Evolutionary conservation across 192 early-diverging fungal species (phyloP).

Genomic region (Entophlyctis luteolus): DNA sequence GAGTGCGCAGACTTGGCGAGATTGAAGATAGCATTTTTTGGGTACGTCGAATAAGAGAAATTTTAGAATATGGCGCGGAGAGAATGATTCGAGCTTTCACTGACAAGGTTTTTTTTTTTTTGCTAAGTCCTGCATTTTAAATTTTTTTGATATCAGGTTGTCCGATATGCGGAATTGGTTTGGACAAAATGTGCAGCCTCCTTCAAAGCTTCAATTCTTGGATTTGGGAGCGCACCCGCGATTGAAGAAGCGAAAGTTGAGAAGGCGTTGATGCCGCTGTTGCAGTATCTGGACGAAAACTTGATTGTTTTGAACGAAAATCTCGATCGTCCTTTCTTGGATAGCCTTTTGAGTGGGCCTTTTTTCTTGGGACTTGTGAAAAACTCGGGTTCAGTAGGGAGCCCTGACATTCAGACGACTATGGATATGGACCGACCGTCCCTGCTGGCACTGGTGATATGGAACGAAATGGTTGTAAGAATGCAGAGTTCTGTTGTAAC

Average conservation of each 20-base stretch:
- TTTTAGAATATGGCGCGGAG: slow-evolving; percentile 32
- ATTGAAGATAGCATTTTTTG: slow-evolving; percentile 45
- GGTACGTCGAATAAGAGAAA: slow-evolving; percentile 33
- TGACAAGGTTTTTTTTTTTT: slow-evolving; percentile 26
- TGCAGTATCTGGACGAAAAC: slow-evolving; percentile 35
- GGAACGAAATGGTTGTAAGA: slow-evolving; percentile 14
- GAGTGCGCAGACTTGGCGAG: slow-evolving; percentile 36
- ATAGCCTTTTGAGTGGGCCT: slow-evolving; percentile 19
- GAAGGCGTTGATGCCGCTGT: slow-evolving; percentile 14
- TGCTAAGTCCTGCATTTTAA: not conserved
- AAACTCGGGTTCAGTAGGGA: not conserved
- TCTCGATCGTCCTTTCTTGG: slow-evolving; percentile 31
- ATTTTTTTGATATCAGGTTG: not conserved
- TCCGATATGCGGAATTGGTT: slow-evolving; percentile 1
- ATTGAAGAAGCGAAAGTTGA: slow-evolving; percentile 24
- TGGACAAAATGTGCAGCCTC: slow-evolving; percentile 6
- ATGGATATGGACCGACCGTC: not conserved
- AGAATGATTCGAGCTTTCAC: slow-evolving; percentile 39
- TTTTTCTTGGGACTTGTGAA: not conserved
- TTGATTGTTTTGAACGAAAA: slow-evolving; percentile 36
- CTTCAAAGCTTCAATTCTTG: not conserved
- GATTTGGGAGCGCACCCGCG: not conserved
- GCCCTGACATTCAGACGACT: not conserved
- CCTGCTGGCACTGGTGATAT: slow-evolving; percentile 11
- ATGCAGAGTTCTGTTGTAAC: slow-evolving; percentile 1